Evolutionary conservation across 371 early-diverging fungal genomes (phyloP), one percentile per base, ranked within the genome.

Genomic region (Lichtheimia corymbifera): DNA sequence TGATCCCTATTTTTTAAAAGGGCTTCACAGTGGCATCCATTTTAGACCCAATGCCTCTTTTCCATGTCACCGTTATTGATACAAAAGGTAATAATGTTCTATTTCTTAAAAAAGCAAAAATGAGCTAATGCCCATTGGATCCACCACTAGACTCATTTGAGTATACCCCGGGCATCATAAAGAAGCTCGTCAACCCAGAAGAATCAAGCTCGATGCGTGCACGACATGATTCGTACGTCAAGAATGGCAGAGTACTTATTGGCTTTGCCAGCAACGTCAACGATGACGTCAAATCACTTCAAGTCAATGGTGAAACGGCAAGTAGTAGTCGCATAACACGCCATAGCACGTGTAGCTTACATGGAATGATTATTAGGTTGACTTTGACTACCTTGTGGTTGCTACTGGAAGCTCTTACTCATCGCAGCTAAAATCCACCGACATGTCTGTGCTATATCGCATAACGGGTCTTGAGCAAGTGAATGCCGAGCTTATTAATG

Each of bases 361-460:
- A 35, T 35, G 35, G 5, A 11, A 35, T 15, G 6, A 59, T 59
- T 20, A 59, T 59, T 20, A 30, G 59, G 28, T 50, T 59, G 50
- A 59, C 3, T 51, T 59, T 51, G 87, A 92, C 65, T 89, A 90
- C 65, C 66, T 89, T 41, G 84, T 88, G 2, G 68, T 92, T n/a
- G 86, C 87, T 13, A 87, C 88, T 0, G 93, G 93, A 0, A 83
- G 85, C 44, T 67, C 71, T 5, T 86, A 87, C 67, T 74, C 77
- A 14, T 69, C 69, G 6, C 80, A 77, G 22, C 67, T 82, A 13
- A 79, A 78, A 49, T 73, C 79, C 5, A 68, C 68, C 18, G 76
- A 79, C 40, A 62, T 73, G 2, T 78, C 80, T 2, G 52, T 74
- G 4, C 27, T 72, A 1, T 80, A 80, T 28, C 60, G 79, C 20